Evolutionary conservation across 352 stramenopile species (phyloP).

Genomic region (Globisporangium sylvaticum): DNA sequence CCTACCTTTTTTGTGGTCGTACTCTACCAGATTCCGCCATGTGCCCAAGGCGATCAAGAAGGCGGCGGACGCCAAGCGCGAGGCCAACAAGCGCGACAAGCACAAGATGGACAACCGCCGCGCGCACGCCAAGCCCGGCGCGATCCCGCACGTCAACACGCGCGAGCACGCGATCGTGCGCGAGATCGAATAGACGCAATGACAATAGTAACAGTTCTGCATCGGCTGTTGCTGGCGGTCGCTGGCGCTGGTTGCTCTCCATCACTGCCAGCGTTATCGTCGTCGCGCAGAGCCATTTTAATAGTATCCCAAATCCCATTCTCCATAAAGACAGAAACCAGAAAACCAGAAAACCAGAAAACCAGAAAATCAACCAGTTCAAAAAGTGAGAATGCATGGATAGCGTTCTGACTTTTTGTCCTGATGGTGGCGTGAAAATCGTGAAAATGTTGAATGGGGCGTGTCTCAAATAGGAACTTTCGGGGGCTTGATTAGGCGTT

Average conservation of each 20-base stretch:
- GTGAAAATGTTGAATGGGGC: too few relatives aligned
- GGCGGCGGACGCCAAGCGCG: constrained; percentile 85
- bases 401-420: background rate
- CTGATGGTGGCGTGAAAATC: too few relatives aligned
- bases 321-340: background rate
- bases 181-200: constrained; percentile 85
- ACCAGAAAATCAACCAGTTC: too few relatives aligned
- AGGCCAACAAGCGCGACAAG: constrained; percentile 75
- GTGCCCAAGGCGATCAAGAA: constrained; percentile 99
- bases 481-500: background rate
- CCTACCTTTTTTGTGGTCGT: constrained; percentile 18
- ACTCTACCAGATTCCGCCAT: constrained; percentile 82
- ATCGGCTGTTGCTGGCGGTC: too few relatives aligned
- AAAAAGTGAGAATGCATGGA: background rate
- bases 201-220: too few relatives aligned
- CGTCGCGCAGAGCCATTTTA: too few relatives aligned
- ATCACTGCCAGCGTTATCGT: too few relatives aligned
- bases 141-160: constrained; percentile 68
- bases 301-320: background rate
- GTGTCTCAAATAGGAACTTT: background rate
- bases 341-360: background rate
- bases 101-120: constrained; percentile 85
- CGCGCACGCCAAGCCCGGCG: constrained; percentile 71
- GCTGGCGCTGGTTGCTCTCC: too few relatives aligned
- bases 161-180: constrained; percentile 73